These are phyloP conservation scores for Fraxinus sp. DNA, from an alignment of 305 asterid genomes.

Conservation along the genomic window DNA sequence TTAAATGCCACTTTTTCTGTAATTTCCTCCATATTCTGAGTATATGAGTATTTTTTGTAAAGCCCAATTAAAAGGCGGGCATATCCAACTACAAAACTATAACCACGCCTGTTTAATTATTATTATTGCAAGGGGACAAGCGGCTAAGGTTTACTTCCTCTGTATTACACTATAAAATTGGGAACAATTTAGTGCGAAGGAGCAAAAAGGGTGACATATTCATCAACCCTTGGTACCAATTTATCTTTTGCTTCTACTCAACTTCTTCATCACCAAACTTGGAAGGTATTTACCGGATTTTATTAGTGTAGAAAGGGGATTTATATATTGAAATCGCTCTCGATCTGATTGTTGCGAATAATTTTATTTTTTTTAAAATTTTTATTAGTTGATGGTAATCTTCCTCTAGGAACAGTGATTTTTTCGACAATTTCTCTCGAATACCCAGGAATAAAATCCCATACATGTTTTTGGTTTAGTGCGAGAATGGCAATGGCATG, in stretches of 20 bases:
- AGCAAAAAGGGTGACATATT: no score
- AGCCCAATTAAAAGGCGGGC: no score
- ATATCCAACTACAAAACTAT: no score
- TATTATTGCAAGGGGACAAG: background rate
- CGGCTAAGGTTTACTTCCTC: background rate
- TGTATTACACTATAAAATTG: background rate
- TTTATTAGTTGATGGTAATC: background rate
- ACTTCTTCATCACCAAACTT: background rate
- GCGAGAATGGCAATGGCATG: background rate
- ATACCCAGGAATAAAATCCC: background rate
- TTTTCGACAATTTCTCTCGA: background rate
- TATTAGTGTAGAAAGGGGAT: background rate
- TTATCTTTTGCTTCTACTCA: background rate
- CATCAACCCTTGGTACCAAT: background rate
- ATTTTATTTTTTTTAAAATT: no score
- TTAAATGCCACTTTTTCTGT: no score
- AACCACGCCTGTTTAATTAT: no score
- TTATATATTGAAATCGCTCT: background rate
- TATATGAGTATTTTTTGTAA: no score
- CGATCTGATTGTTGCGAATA: background rate
- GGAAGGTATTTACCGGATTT: background rate
- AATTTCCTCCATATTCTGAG: no score
- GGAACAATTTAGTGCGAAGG: background rate
- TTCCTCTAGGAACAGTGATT: background rate
- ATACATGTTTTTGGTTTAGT: background rate